Evolutionary conservation across 1,139 yeast species (phyloP).

Genomic region (Casaregolazyma suthepensis): DNA sequence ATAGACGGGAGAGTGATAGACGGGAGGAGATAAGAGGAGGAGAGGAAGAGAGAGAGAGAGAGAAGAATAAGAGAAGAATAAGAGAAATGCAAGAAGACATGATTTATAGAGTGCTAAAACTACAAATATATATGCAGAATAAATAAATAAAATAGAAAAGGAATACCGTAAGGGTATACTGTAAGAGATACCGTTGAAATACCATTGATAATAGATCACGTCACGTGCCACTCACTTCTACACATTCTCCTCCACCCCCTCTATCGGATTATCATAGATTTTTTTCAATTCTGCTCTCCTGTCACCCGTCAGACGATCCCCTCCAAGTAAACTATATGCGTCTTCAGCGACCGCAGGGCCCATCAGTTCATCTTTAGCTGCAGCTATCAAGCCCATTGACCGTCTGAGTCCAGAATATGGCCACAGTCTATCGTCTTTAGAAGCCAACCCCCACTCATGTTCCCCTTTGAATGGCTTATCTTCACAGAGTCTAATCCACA

Average conservation of each 20-base stretch:
- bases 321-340: not conserved
- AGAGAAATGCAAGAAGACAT: not conserved
- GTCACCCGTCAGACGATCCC: not conserved
- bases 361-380: not conserved
- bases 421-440: not conserved
- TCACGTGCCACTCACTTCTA: not conserved
- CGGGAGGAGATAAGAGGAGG: not conserved
- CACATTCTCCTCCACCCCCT: not conserved
- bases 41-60: not conserved
- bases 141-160: not conserved
- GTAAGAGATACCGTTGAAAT: too few species aligned
- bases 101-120: not conserved
- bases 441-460: slow-evolving; percentile 37
- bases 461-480: not conserved
- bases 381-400: not conserved
- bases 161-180: too few species aligned
- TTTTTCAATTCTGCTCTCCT: not conserved
- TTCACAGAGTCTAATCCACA: slow-evolving; percentile 20
- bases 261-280: not conserved
- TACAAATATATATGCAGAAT: not conserved
- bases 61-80: not conserved
- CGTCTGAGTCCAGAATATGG: not conserved
- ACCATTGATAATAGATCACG: too few species aligned
- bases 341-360: not conserved
- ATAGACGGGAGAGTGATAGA: not conserved